A percentile compares a stretch with the other conserved stretches of the same genome.
Conservation (phyloP, 306 rosid genomes). For the Vigna nakashimae region DNA sequence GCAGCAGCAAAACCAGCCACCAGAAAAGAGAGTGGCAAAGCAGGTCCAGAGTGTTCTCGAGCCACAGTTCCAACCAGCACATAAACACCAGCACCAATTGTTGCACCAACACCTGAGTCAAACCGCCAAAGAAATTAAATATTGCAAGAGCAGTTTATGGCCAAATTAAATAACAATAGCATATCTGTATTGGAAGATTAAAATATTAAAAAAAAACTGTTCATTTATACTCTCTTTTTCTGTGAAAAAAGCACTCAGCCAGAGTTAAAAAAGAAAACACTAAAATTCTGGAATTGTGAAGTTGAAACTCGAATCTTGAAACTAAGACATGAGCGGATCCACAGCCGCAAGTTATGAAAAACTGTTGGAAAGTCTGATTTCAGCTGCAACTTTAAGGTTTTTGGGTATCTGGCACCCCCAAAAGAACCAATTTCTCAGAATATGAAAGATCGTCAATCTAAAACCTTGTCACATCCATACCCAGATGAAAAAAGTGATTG, state of each 20-base stretch:
- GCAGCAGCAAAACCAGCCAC: constrained; percentile 92
- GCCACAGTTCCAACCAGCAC: constrained; percentile 97
- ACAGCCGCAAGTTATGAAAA: neutral
- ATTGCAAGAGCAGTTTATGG: neutral
- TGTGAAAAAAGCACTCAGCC: neutral
- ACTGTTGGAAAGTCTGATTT: neutral
- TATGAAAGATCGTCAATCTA: neutral
- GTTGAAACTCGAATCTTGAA: neutral
- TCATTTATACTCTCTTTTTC: neutral
- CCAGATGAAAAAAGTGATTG: neutral
- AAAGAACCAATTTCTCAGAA: neutral
- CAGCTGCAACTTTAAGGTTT: neutral
- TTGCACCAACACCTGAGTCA: constrained; percentile 85
- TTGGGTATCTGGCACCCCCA: neutral
- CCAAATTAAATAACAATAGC: neutral
- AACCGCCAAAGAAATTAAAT: neutral
- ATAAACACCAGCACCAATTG: constrained; percentile 98
- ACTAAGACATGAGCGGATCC: neutral
- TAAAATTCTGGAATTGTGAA: neutral
- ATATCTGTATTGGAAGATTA: no score
- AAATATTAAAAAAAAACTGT: no score
- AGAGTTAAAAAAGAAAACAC: neutral
- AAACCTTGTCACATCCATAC: neutral
- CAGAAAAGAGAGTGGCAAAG: constrained; percentile 82
- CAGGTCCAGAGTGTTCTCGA: constrained; percentile 88